Evolutionary conservation across 352 stramenopile species (phyloP).

Genomic region (Pythium rishiriense): DNA sequence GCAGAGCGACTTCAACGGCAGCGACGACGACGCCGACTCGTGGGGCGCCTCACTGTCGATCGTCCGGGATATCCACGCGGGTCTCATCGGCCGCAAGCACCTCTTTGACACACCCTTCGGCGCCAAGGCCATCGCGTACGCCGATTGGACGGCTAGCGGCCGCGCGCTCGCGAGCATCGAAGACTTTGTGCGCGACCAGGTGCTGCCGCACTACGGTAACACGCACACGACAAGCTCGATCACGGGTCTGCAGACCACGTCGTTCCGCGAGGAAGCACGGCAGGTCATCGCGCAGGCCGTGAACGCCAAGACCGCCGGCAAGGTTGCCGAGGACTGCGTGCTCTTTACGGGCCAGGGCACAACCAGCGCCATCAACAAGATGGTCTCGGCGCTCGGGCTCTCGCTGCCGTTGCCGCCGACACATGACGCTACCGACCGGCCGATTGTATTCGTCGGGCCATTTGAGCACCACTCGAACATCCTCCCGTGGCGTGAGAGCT

Average conservation of each 20-base stretch:
- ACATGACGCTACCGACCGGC: conserved; percentile 8
- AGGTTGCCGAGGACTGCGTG: conserved; percentile 89
- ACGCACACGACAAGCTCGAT: conserved; percentile 91
- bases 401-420: conserved; percentile 20
- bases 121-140: conserved; percentile 74
- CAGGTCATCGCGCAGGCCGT: conserved; percentile 88
- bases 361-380: conserved; percentile 70
- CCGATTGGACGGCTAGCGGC: conserved; percentile 90
- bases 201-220: conserved; percentile 93
- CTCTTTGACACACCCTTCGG: conserved; percentile 49
- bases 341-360: conserved; percentile 88
- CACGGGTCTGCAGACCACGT: conserved; percentile 68
- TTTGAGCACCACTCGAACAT: conserved; percentile 97
- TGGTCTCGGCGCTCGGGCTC: conserved; percentile 58
- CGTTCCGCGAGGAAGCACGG: conserved; percentile 90
- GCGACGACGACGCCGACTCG: conserved; percentile 15
- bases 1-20: not conserved
- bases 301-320: conserved; percentile 77
- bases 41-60: conserved; percentile 20
- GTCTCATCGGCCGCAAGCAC: conserved; percentile 30
- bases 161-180: conserved; percentile 83
- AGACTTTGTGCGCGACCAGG: conserved; percentile 72
- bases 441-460: conserved; percentile 88
- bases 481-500: conserved; percentile 92
- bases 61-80: conserved; percentile 29